Conservation (phyloP, 2,329 filamentous ascomycete species). For the Curvularia lunata region DNA sequence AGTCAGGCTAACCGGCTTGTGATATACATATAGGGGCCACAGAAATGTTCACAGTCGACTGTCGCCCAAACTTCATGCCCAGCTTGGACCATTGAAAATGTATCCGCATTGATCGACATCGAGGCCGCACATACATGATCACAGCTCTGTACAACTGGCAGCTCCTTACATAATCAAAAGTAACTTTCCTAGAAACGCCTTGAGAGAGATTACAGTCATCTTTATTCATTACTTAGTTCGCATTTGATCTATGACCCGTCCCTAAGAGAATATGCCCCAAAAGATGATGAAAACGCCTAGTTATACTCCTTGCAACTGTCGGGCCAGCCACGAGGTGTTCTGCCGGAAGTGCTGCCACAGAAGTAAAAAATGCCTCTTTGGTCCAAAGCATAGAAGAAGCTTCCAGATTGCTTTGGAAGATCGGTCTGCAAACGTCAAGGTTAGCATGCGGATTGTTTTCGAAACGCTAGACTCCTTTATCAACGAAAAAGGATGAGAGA, state of each 20-base stretch:
- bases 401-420: background rate
- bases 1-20: background rate
- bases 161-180: background rate
- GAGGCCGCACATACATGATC: background rate
- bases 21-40: background rate
- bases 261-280: background rate
- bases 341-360: background rate
- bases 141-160: background rate
- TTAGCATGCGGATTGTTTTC: background rate
- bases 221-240: background rate
- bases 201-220: background rate
- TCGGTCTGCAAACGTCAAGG: background rate
- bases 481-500: background rate
- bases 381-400: background rate
- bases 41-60: background rate
- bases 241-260: background rate
- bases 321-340: background rate
- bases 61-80: background rate
- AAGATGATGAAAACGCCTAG: background rate
- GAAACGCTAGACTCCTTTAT: background rate
- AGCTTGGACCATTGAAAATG: background rate
- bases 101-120: background rate
- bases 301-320: background rate
- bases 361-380: background rate
- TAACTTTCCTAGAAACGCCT: background rate